Evolutionary conservation across 2,329 filamentous ascomycete genomes (phyloP), one percentile per base, ranked within the genome.

Genomic region (Botryotinia globosa): DNA sequence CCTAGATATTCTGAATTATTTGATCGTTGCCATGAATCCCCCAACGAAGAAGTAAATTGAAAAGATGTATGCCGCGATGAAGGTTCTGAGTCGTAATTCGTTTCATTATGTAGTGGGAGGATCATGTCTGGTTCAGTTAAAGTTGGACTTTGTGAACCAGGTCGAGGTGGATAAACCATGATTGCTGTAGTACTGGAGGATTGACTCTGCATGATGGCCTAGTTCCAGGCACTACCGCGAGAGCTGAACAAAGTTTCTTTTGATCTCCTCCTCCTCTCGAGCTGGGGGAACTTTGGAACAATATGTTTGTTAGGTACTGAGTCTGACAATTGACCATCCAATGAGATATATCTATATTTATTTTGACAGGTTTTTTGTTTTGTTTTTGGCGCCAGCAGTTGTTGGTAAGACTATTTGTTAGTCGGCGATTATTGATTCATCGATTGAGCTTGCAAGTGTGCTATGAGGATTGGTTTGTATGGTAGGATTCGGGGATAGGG

Each of bases 101-200:
- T 54, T 76, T 89, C 88, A 79, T 91, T 90, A 80, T 92, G 90
- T 74, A 66, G n/a, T 14, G 94, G 94, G 69, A 98, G 85, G 78
- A 98, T 97, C 93, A 97, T 94, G 81, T 97, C 94, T 69, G 94
- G 94, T 82, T 97, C 97, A 72, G 94, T 97, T 79, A 98, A 85
- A 3, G 94, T 97, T 64, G 94, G 94, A 74, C 93, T 97, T 64
- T 94, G 94, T 74, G 93, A 97, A 20, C 89, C 89, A 75, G 92
- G 90, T 73, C 85, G 82, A 62, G 85, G 80, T 29, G 84, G 82
- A 77, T 87, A 85, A 61, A 82, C 73, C 77, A 79, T 79, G 54
- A 74, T 76, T 34, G 75, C 67, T 29, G 77, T 77, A 32, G 79
- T 74, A 59, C 75, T 77, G 34, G 72, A 74, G 48, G 74, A 77